Evolutionary conservation across 1,284 basidiomycete species (phyloP), one percentile per base, ranked within the genome.

Genomic region (Puccinia hordei): DNA sequence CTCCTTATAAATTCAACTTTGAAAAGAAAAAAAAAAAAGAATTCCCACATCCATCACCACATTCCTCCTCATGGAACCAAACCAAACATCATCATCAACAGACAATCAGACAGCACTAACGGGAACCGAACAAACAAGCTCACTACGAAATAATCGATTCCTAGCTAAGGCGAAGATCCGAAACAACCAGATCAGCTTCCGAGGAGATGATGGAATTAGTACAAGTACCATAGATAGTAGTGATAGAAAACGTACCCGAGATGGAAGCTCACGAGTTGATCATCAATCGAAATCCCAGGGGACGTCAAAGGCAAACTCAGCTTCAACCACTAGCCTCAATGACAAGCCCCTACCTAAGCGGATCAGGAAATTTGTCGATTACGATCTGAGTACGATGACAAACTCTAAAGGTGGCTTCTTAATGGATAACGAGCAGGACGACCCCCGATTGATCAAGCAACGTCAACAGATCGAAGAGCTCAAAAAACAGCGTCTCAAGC

Each of bases 351-450:
- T 79, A 8, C 77, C 77, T 1, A 79, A 79, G 30, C 22, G 68
- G 35, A 63, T 79, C 44, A 33, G 77, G 22, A 79, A 72, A 38
- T 79, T 71, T 51, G 68, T 79, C n/a, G 77, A 79, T 46, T 79
- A 79, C 44, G 77, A 79, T 53, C 49, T 79, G 30, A 79, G 46
- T 24, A 79, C 66, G 17, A 71, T 79, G 53, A 79, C 71, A 44
- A 79, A 98, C 85, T 92, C 93, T 3, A 92, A 95, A 85, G 95
- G 95, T 75, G 95, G 95, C 0, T 98, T 97, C 86, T 86, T 97
- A 82, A 88, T 95, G 2, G 92, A 95, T 83, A 91, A 95, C 51
- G 91, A 90, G 76, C 85, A 85, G 66, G 84, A 84, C 57, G 83
- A 88, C 69, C 84, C 86, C 68, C 35, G 53, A 35, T 13, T 51